A percentile compares a stretch with the other conserved stretches of the same genome.
Conservation (phyloP, 345 rosid species). For the Arabidopsis suecica region DNA sequence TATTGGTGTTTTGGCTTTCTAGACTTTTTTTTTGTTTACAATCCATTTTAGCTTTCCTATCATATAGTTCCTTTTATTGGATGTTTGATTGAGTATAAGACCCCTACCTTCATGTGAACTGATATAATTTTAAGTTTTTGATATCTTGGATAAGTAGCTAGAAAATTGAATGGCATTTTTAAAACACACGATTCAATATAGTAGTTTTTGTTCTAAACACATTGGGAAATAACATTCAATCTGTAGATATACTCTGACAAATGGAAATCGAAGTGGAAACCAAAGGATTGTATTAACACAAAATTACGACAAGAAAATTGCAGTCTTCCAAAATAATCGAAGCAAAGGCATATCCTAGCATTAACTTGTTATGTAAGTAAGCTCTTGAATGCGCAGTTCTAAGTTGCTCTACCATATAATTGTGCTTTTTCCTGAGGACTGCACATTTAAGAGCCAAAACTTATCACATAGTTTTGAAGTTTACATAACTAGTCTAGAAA, state of each 20-base stretch:
- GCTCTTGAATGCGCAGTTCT: neutral
- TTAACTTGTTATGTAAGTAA: neutral
- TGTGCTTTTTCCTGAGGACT: neutral
- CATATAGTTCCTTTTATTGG: neutral
- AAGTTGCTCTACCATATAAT: too few species aligned
- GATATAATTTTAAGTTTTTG: neutral
- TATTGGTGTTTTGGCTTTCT: too few species aligned
- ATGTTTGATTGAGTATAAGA: neutral
- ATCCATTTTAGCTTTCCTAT: too few species aligned
- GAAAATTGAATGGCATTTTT: neutral
- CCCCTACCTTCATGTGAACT: neutral
- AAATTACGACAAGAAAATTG: too few species aligned
- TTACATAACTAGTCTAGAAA: neutral
- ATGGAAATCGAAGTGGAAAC: too few species aligned
- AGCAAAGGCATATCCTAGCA: too few species aligned
- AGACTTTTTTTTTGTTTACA: too few species aligned
- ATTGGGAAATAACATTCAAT: neutral
- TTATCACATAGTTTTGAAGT: neutral
- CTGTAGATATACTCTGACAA: neutral
- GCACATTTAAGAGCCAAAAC: neutral
- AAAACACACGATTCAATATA: neutral
- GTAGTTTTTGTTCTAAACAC: neutral
- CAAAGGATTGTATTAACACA: too few species aligned
- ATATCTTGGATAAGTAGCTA: neutral
- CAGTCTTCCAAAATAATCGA: too few species aligned